Evolutionary conservation across 2,329 filamentous ascomycete species (phyloP).

Genomic region (Aspergillus aculeatinus): DNA sequence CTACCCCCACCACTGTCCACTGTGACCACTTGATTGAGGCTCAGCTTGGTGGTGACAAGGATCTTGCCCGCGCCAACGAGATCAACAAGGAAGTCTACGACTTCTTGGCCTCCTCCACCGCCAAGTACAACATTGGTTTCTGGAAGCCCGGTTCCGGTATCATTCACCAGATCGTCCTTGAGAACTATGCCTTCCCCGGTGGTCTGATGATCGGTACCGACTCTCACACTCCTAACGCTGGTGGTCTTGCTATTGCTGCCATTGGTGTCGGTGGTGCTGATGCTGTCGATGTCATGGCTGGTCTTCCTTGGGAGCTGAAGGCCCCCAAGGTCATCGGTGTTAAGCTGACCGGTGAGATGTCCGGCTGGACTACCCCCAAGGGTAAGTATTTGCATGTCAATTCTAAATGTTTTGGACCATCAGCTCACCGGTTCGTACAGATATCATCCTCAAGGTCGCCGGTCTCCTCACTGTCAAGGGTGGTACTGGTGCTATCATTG

Average conservation of each 20-base stretch:
- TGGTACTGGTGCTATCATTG: constrained; percentile 80
- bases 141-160: constrained; percentile 98
- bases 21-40: constrained; percentile 99
- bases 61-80: constrained; percentile 82
- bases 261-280: constrained; percentile 98
- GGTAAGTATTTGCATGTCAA: constrained; percentile 53
- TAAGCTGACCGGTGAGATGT: constrained; percentile 84
- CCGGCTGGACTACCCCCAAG: constrained; percentile 91
- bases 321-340: constrained; percentile 96
- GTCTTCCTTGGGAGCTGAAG: constrained; percentile 97
- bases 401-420: background rate
- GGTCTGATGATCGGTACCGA: constrained; percentile 97
- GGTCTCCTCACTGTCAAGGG: constrained; percentile 97
- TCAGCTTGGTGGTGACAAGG: constrained; percentile 87
- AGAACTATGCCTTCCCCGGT: constrained; percentile 99
- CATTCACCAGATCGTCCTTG: constrained; percentile 96
- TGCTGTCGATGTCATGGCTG: constrained; percentile 97
- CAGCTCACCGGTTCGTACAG: constrained; percentile 44
- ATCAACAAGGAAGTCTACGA: constrained; percentile 99
- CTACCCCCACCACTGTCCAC: constrained; percentile 93
- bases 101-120: constrained; percentile 89
- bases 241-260: constrained; percentile 90
- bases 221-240: constrained; percentile 95
- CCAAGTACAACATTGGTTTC: constrained; percentile 99
- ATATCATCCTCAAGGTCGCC: constrained; percentile 96